These are phyloP conservation scores for Pichia sp. DNA, from an alignment of 1,139 yeast species.

Conservation along the genomic window DNA sequence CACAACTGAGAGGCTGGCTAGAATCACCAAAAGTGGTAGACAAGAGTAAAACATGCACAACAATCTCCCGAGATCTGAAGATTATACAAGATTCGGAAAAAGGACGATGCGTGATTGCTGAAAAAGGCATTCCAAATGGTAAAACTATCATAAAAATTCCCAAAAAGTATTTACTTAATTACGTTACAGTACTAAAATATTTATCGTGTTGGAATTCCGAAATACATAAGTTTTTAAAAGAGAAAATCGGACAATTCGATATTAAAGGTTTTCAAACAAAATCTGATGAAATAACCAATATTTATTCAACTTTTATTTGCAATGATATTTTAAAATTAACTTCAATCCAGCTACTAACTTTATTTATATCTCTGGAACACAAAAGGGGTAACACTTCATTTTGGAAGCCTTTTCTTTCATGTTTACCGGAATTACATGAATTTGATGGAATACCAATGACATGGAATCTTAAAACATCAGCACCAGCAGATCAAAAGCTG, in stretches of 20 bases:
- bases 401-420: constrained; percentile 60
- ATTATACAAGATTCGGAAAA: constrained; percentile 32
- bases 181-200: constrained; percentile 41
- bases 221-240: constrained; percentile 9
- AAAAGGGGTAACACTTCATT: constrained; percentile 37
- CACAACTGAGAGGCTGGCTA: constrained; percentile 4
- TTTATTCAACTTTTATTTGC: constrained; percentile 33
- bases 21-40: neutral
- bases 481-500: constrained; percentile 9
- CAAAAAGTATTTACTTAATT: constrained; percentile 53
- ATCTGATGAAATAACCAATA: constrained; percentile 7
- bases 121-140: constrained; percentile 31
- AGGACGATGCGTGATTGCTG: constrained; percentile 62
- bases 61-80: constrained; percentile 15
- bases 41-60: neutral
- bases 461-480: constrained; percentile 20
- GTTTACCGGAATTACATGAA: constrained; percentile 48
- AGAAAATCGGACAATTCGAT: constrained; percentile 2
- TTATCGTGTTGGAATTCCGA: constrained; percentile 20
- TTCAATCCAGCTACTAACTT: constrained; percentile 43
- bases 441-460: constrained; percentile 54
- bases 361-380: constrained; percentile 45
- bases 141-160: constrained; percentile 39
- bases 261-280: neutral
- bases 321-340: constrained; percentile 33